These are phyloP conservation scores for Cordyceps javanica DNA, from an alignment of 2,329 filamentous ascomycete species.

Conservation along the genomic window DNA sequence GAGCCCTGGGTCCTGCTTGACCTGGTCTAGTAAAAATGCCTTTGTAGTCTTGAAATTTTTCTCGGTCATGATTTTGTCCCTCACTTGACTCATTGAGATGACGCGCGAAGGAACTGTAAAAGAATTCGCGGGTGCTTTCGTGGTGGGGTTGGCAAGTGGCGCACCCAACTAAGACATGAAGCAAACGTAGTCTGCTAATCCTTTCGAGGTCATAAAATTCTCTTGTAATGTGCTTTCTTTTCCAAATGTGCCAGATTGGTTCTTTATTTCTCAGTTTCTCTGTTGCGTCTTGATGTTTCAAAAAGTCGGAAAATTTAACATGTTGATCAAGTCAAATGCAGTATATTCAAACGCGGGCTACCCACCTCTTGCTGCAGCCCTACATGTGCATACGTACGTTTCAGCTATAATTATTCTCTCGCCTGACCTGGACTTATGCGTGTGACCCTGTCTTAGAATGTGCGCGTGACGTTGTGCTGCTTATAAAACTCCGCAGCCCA, in stretches of 20 bases:
- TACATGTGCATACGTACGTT: background rate
- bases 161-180: background rate
- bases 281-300: no score
- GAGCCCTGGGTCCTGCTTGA: conserved; percentile 19
- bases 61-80: background rate
- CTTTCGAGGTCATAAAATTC: no score
- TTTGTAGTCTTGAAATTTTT: background rate
- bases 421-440: background rate
- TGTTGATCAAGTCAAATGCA: no score
- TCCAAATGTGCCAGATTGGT: background rate
- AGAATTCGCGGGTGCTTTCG: background rate
- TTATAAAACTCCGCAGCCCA: conserved; percentile 55
- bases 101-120: background rate
- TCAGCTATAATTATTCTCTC: background rate
- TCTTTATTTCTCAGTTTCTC: no score
- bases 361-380: background rate
- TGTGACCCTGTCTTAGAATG: background rate
- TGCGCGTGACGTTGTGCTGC: conserved; percentile 2
- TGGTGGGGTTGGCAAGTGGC: background rate
- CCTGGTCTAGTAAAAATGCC: background rate
- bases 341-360: no score
- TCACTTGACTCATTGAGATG: background rate
- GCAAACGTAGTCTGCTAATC: background rate
- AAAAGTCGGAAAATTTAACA: no score
- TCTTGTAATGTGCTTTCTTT: no score